Evolutionary conservation across 805 yeast genomes (phyloP), one percentile per base, ranked within the genome.

Genomic region (Barnettozyma wickerhamii): DNA sequence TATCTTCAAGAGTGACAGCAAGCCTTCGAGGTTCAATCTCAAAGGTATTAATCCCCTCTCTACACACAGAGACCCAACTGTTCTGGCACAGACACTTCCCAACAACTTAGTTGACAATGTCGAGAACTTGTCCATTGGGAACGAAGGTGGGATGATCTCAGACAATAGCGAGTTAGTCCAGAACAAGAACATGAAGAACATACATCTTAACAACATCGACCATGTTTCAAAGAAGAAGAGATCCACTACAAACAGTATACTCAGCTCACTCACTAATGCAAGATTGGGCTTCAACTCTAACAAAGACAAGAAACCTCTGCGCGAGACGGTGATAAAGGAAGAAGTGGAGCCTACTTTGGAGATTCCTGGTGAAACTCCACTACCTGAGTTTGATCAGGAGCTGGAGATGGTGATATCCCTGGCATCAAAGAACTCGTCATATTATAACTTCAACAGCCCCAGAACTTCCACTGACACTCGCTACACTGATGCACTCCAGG

Each of bases 21-120:
- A 40, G 19, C 48, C 42, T 13, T 38, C 43, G 30, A 35, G 67
- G 65, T 41, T 63, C 68, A 44, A 63, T 68, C 42, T 56, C n/a
- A 47, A 60, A 68, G 42, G 59, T 63, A 56, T 56, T 27, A 55
- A 56, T 34, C 61, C 61, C 7, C 34, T 55, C 10, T 51, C 58
- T 3, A 49, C 60, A 2, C 57, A 53, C 33, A 55, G 47, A 33
- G 53, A 56, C 20, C 51, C 47, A 19, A 23, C 33, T 4, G 27
- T 40, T 1, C 13, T 47, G 15, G 43, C 38, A 2, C 42, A 41
- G 10, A 33, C 40, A 12, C 36, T 50, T 3, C 48, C 50, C 14
- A 19, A 29, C 3, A 41, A 40, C n/a, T 28, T 53, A 12, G 46
- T 42, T 2, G 54, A 46, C 15, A 47, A 47, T 34, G 50, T 43